A percentile compares a stretch with the other conserved stretches of the same genome.
Conservation (phyloP, 352 stramenopile species). For the Globisporangium nagaii region DNA sequence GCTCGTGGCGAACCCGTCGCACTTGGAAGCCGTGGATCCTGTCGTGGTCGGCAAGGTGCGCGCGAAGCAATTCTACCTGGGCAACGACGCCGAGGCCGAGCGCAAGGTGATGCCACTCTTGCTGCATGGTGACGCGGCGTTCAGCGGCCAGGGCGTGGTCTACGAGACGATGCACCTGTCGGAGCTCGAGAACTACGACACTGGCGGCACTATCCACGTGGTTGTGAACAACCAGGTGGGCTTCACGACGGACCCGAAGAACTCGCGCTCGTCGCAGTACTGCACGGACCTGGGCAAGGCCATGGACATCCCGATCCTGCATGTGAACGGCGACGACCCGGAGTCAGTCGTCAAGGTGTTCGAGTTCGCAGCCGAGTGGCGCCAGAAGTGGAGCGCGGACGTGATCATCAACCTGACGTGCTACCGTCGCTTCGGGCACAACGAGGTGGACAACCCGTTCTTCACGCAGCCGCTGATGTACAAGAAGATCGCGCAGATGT, state of each 20-base stretch:
- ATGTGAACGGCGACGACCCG: slow-evolving; percentile 96
- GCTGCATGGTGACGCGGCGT: slow-evolving; percentile 96
- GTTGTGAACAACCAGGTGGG: slow-evolving; percentile 97
- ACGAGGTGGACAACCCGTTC: slow-evolving; percentile 97
- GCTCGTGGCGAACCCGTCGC: slow-evolving; percentile 96
- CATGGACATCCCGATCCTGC: slow-evolving; percentile 90
- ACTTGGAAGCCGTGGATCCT: slow-evolving; percentile 96
- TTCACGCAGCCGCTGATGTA: slow-evolving; percentile 99
- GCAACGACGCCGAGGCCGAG: slow-evolving; percentile 82
- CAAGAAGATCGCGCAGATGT: slow-evolving; percentile 91
- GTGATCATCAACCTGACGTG: slow-evolving; percentile 98
- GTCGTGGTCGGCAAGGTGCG: slow-evolving; percentile 94
- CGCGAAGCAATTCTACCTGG: slow-evolving; percentile 96
- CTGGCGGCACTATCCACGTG: slow-evolving; percentile 96
- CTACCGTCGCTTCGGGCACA: slow-evolving; percentile 97
- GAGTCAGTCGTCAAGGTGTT: slow-evolving; percentile 87
- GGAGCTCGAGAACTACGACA: slow-evolving; percentile 91
- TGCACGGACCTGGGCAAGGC: slow-evolving; percentile 96
- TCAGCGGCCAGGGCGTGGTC: slow-evolving; percentile 94
- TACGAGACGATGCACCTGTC: slow-evolving; percentile 98
- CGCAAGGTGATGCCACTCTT: slow-evolving; percentile 92
- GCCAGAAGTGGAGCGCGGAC: slow-evolving; percentile 80
- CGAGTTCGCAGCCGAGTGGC: slow-evolving; percentile 84
- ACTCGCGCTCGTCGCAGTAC: slow-evolving; percentile 93
- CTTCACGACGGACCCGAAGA: slow-evolving; percentile 97